Percentiles rank a stretch among this genome's conserved stretches.
Evolutionary conservation across 1,284 basidiomycete species (phyloP).

Genomic region (Naganishia sp.): DNA sequence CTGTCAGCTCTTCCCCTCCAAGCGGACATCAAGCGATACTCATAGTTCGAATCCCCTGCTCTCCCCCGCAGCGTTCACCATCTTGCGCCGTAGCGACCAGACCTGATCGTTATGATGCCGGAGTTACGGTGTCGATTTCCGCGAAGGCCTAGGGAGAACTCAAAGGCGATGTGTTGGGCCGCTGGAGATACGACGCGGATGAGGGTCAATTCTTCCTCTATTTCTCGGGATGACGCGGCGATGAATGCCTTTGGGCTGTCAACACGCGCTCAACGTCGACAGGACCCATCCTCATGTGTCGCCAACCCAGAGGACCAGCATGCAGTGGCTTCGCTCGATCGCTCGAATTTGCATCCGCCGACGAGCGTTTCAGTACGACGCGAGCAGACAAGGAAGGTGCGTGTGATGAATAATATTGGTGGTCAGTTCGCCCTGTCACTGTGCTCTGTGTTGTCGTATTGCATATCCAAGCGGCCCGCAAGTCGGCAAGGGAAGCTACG

Average conservation of each 20-base stretch:
- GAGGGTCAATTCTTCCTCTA: no score
- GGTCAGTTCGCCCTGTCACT: no score
- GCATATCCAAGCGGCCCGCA: no score
- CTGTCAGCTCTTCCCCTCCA: slow-evolving; percentile 12
- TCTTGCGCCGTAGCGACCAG: background rate
- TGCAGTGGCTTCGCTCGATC: background rate
- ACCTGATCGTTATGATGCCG: background rate
- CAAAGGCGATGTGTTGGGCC: background rate
- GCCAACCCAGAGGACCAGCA: background rate
- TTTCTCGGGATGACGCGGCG: no score
- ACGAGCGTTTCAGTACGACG: slow-evolving; percentile 1
- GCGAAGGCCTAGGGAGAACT: background rate
- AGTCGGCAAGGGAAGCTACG: no score
- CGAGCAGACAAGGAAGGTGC: background rate
- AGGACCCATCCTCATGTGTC: background rate
- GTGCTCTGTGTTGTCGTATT: no score
- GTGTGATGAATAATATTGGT: no score
- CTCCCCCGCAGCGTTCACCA: slow-evolving; percentile 27
- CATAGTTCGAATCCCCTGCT: slow-evolving; percentile 30
- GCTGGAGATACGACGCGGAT: no score
- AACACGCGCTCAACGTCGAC: no score
- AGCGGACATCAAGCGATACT: slow-evolving; percentile 10
- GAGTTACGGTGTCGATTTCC: background rate
- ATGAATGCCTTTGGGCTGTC: no score
- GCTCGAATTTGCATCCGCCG: slow-evolving; percentile 5